Conservation (phyloP, 345 rosid species). For the Cardamine chenopodiifolia region DNA sequence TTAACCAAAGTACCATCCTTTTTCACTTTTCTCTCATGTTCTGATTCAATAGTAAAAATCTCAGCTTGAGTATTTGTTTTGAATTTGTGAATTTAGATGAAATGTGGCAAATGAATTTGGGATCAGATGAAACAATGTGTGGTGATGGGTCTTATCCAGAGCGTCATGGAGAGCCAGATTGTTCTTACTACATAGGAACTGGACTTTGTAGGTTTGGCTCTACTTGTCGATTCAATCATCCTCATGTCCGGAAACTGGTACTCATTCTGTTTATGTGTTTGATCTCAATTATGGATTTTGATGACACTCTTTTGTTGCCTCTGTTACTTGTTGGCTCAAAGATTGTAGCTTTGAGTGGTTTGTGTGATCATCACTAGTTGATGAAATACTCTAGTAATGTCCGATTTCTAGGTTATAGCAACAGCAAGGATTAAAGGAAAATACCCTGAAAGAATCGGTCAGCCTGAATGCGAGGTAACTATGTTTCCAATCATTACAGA, state of each 20-base stretch:
- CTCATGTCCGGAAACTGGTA: conserved; percentile 88
- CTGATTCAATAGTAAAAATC: not conserved
- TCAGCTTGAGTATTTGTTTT: not conserved
- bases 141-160: conserved; percentile 61
- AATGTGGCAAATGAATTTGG: conserved; percentile 79
- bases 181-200: conserved; percentile 86
- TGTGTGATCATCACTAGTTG: not conserved
- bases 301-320: not conserved
- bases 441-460: conserved; percentile 85
- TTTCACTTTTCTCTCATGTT: not conserved
- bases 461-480: conserved; percentile 82
- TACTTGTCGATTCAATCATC: conserved; percentile 49
- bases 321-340: not conserved
- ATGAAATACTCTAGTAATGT: not conserved
- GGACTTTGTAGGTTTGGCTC: conserved; percentile 81
- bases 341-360: not conserved
- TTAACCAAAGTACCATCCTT: not conserved
- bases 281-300: not conserved
- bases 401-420: conserved; percentile 70
- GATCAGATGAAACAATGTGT: conserved; percentile 63
- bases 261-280: not conserved
- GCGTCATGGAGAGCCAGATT: conserved; percentile 83
- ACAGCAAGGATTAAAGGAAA: conserved; percentile 78
- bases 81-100: conserved; percentile 51
- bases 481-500: not conserved